Conservation (phyloP, 1,284 basidiomycete genomes). For the Ceratobasidium sp. region DNA sequence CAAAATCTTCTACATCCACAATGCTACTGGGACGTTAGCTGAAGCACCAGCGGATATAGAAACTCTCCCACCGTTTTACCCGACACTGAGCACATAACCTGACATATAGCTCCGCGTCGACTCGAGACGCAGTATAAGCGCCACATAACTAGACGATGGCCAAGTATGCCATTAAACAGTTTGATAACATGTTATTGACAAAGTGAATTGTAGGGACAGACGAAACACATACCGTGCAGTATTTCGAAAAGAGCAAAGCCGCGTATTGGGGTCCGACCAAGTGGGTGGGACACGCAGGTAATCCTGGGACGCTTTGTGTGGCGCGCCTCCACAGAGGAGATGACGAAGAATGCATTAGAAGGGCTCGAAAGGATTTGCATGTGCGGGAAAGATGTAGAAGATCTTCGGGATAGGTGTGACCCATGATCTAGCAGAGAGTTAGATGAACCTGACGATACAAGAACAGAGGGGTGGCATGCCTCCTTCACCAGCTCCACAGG, state of each 20-base stretch:
- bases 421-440: background rate
- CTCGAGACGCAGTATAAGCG: background rate
- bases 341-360: background rate
- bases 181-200: too few species aligned
- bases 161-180: too few species aligned
- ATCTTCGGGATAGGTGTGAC: background rate
- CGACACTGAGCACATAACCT: background rate
- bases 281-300: background rate
- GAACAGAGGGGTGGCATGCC: too few species aligned
- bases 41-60: background rate
- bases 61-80: background rate
- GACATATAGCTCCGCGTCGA: background rate
- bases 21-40: background rate
- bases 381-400: background rate
- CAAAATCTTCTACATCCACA: background rate
- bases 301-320: background rate
- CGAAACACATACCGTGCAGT: slow-evolving; percentile 10
- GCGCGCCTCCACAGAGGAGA: background rate
- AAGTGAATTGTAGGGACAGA: too few species aligned
- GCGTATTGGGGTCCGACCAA: slow-evolving; percentile 7
- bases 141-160: too few species aligned
- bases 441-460: background rate
- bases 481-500: too few species aligned
- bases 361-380: background rate
- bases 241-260: slow-evolving; percentile 6